Evolutionary conservation across 106 monocot genomes (phyloP).

Genomic region (Triglochin maritima): DNA sequence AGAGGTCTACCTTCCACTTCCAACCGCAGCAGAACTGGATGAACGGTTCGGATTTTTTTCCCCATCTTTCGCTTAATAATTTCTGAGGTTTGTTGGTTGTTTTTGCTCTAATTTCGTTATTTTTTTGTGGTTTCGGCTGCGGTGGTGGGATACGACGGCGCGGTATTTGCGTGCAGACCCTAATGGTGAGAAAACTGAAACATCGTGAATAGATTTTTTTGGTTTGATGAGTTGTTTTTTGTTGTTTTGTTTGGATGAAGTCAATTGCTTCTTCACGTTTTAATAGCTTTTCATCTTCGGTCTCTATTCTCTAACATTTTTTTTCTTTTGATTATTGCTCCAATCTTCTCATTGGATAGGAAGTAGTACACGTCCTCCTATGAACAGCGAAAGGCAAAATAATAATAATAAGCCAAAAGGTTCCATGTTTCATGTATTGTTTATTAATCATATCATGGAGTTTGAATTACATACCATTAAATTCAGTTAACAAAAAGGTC

Average conservation of each 20-base stretch:
- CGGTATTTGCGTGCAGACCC: conserved; percentile 31
- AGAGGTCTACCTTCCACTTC: conserved; percentile 66
- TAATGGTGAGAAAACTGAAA: conserved; percentile 14
- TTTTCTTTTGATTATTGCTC: not conserved
- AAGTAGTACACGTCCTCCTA: too few relatives aligned
- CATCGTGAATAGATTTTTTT: not conserved
- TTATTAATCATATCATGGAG: too few relatives aligned
- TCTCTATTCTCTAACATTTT: not conserved
- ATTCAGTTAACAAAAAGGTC: too few relatives aligned
- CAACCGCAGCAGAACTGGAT: conserved; percentile 77
- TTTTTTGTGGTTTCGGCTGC: not conserved
- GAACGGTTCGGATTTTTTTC: conserved; percentile 35
- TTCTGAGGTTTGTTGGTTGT: not conserved
- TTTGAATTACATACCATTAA: too few relatives aligned
- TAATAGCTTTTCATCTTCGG: not conserved
- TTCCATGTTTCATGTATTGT: too few relatives aligned
- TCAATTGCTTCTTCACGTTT: not conserved
- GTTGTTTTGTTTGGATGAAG: too few relatives aligned
- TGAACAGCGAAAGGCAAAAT: too few relatives aligned
- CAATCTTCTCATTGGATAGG: too few relatives aligned
- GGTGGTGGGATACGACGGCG: not conserved
- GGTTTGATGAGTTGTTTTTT: not conserved
- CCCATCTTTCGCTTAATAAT: conserved; percentile 4
- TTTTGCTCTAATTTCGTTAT: not conserved
- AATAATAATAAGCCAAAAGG: too few relatives aligned